Evolutionary conservation across 2,329 filamentous ascomycete species (phyloP).

Genomic region (Aspergillus neotritici): DNA sequence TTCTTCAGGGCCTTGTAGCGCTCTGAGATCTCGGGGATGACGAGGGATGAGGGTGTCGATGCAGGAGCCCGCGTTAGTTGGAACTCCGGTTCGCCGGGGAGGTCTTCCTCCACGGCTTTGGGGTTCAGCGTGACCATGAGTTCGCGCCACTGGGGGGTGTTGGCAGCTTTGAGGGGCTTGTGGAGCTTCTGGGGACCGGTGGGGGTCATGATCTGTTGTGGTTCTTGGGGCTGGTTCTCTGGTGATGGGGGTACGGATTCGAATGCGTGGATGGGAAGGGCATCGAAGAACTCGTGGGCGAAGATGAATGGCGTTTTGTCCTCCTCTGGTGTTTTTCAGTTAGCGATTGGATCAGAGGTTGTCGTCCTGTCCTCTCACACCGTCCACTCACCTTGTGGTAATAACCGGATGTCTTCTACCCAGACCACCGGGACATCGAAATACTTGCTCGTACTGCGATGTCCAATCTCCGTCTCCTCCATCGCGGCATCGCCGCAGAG

Average conservation of each 20-base stretch:
- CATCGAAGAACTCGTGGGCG: slow-evolving; percentile 98
- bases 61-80: slow-evolving; percentile 71
- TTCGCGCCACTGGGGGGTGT: slow-evolving; percentile 68
- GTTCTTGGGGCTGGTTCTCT: slow-evolving; percentile 40
- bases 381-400: slow-evolving; percentile 57
- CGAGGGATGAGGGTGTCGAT: slow-evolving; percentile 74
- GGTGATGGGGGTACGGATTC: slow-evolving; percentile 60
- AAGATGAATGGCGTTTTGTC: slow-evolving; percentile 83
- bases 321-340: slow-evolving; percentile 42
- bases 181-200: slow-evolving; percentile 45
- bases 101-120: slow-evolving; percentile 47
- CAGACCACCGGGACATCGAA: slow-evolving; percentile 71
- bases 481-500: slow-evolving; percentile 70
- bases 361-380: neutral
- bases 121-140: slow-evolving; percentile 68
- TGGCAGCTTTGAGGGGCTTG: slow-evolving; percentile 35
- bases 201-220: slow-evolving; percentile 45
- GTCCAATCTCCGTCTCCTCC: slow-evolving; percentile 66
- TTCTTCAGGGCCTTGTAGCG: slow-evolving; percentile 72
- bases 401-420: slow-evolving; percentile 82
- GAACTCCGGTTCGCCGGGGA: slow-evolving; percentile 66
- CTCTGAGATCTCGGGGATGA: slow-evolving; percentile 74
- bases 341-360: neutral
- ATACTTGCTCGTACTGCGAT: slow-evolving; percentile 70
- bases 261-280: slow-evolving; percentile 92